Conservation (phyloP, 176 grass and related monocot genomes). For the Eleusine indica region DNA sequence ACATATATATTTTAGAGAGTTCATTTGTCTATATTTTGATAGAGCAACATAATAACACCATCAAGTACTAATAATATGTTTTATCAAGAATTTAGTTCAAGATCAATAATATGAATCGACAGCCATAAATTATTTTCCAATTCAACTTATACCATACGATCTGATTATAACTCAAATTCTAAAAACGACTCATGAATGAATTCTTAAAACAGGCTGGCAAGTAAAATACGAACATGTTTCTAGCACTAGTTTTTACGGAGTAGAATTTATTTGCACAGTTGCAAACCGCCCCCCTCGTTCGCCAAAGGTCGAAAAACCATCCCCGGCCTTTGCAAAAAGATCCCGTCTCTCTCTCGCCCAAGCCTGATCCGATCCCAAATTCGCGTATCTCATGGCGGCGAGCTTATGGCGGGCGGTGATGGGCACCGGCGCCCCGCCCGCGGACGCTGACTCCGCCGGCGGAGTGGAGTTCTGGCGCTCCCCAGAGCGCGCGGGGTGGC, state of each 20-base stretch:
- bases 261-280: neutral
- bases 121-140: neutral
- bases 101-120: neutral
- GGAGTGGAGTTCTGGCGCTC: slow-evolving; percentile 80
- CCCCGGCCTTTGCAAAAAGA: neutral
- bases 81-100: neutral
- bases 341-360: too few species aligned
- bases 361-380: slow-evolving; percentile 46
- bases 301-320: neutral
- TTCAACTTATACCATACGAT: neutral
- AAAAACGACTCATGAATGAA: too few species aligned
- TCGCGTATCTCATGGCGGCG: slow-evolving; percentile 57
- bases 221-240: too few species aligned
- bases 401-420: slow-evolving; percentile 85
- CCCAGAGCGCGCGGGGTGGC: slow-evolving; percentile 74
- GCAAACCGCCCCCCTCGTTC: neutral
- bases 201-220: too few species aligned
- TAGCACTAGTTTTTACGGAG: too few species aligned
- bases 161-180: too few species aligned
- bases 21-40: too few species aligned
- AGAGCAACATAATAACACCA: too few species aligned
- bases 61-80: too few species aligned
- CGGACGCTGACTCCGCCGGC: slow-evolving; percentile 37
- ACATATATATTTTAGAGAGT: too few species aligned
- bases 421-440: slow-evolving; percentile 38